Percentiles rank a stretch among this genome's conserved stretches.
Evolutionary conservation across 1,284 basidiomycete species (phyloP).

Genomic region (Tausonia pullulans): DNA sequence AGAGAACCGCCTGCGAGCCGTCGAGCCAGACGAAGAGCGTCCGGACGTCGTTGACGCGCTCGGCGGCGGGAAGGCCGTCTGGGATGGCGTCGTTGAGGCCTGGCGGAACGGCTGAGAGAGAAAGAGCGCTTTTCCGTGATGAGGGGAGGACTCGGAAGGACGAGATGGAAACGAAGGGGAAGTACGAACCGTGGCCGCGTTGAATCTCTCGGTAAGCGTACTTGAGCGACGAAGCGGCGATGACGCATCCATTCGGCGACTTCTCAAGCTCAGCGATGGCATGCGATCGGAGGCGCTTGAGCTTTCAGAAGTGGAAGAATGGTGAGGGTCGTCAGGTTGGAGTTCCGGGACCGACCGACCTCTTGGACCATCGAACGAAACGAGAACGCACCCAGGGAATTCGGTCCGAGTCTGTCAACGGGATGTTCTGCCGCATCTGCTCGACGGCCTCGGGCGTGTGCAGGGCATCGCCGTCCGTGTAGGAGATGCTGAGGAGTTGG

Average conservation of each 20-base stretch:
- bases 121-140: neutral
- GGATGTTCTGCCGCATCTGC: constrained; percentile 75
- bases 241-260: constrained; percentile 10
- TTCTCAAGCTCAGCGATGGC: constrained; percentile 1
- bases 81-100: neutral
- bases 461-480: constrained; percentile 81
- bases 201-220: constrained; percentile 14
- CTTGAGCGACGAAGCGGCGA: constrained; percentile 15
- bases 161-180: neutral
- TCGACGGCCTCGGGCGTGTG: constrained; percentile 71
- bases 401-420: constrained; percentile 71
- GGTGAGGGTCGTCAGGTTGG: neutral
- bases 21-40: constrained; percentile 3
- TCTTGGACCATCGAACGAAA: neutral
- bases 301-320: neutral
- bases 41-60: neutral
- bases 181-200: constrained; percentile 6
- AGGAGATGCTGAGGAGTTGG: constrained; percentile 51
- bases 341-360: too few species aligned
- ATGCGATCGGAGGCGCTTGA: constrained; percentile 6
- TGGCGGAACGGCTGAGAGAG: neutral
- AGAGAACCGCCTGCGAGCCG: neutral
- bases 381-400: constrained; percentile 52
- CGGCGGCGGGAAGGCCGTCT: neutral
- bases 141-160: neutral